phyloP scores from a whole-genome alignment of 2,329 filamentous ascomycete genomes.

The Xylariaceae sp. region DNA sequence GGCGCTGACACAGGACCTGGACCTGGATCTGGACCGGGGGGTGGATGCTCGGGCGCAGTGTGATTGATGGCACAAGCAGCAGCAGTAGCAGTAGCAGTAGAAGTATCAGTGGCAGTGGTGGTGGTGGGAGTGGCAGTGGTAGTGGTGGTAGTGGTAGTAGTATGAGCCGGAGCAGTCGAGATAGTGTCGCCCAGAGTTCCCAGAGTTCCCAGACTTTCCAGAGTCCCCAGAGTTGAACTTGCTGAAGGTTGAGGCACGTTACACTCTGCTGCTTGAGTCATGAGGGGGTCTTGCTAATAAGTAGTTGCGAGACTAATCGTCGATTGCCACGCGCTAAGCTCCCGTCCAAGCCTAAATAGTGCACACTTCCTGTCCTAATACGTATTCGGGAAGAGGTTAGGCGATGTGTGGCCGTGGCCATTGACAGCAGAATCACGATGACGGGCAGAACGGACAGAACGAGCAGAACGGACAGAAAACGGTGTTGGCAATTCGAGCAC shows the following conservation, averaged over 20 bases:
- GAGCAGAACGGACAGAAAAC: neutral
- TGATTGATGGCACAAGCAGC: conserved; percentile 1
- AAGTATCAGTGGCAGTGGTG: too few species aligned
- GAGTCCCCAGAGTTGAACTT: neutral
- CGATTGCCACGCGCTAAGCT: conserved; percentile 22
- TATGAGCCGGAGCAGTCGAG: too few species aligned
- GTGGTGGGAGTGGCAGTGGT: too few species aligned
- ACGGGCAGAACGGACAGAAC: neutral
- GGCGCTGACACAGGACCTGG: too few species aligned
- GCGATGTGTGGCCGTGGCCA: conserved; percentile 27
- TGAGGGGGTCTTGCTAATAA: conserved; percentile 27
- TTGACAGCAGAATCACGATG: conserved; percentile 18
- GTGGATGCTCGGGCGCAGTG: conserved; percentile 21
- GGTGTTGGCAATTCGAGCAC: neutral
- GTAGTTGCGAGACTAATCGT: conserved; percentile 6
- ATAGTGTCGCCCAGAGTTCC: conserved; percentile 11
- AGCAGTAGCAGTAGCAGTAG: too few species aligned
- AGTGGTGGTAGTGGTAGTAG: too few species aligned
- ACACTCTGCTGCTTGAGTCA: conserved; percentile 29
- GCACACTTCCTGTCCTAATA: conserved; percentile 20
- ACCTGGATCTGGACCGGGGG: conserved; percentile 14
- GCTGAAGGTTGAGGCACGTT: conserved; percentile 25
- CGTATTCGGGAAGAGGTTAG: conserved; percentile 24
- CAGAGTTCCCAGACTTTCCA: too few species aligned
- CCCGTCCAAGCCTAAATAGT: conserved; percentile 17